A percentile compares a stretch with the other conserved stretches of the same genome.
phyloP scores from a whole-genome alignment of 208 protist species.

The Naegleria lovaniensis region DNA sequence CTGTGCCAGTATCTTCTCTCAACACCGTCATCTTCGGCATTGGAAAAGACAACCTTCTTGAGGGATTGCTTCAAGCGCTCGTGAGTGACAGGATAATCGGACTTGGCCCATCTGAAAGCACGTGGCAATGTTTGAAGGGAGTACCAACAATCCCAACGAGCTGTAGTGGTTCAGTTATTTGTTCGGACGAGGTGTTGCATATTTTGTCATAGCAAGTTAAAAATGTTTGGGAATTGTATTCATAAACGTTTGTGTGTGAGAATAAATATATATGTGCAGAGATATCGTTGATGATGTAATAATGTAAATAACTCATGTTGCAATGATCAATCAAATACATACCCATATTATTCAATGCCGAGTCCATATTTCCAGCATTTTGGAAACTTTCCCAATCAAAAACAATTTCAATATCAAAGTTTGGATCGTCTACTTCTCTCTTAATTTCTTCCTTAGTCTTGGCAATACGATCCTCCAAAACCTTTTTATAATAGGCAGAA shows the following conservation, averaged over 20 bases:
- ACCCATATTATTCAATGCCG: neutral
- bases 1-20: neutral
- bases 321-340: neutral
- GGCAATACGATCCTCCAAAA: neutral
- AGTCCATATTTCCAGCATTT: neutral
- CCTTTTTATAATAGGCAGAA: neutral
- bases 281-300: no score
- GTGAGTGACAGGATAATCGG: neutral
- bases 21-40: neutral
- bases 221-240: no score
- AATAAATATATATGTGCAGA: no score
- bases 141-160: neutral
- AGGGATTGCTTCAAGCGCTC: neutral
- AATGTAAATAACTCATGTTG: no score
- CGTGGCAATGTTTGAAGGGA: neutral
- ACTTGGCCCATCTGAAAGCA: neutral
- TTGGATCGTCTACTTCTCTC: neutral
- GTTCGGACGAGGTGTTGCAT: no score
- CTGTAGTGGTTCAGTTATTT: no score
- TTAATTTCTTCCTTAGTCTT: neutral
- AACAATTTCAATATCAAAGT: neutral
- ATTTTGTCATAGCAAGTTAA: no score
- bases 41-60: neutral
- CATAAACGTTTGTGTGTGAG: no score
- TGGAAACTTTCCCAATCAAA: neutral